These are phyloP conservation scores for Aaosphaeria arxii DNA, from an alignment of 2,329 filamentous ascomycete species.

Conservation along the genomic window DNA sequence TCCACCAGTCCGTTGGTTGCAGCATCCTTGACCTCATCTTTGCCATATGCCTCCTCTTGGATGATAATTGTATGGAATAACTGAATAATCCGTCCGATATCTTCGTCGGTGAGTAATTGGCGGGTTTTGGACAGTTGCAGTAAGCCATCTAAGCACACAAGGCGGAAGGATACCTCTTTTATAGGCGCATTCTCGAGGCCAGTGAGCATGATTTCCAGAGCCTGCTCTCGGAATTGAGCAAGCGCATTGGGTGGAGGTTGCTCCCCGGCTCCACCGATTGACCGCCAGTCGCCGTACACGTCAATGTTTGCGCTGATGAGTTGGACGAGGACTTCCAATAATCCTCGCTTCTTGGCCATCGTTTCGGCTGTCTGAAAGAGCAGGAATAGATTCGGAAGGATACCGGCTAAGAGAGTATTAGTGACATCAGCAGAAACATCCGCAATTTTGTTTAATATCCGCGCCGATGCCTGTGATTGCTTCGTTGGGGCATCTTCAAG, in stretches of 20 bases:
- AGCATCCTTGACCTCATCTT: constrained; percentile 56
- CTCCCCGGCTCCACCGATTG: constrained; percentile 36
- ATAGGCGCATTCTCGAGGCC: constrained; percentile 44
- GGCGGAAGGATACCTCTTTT: constrained; percentile 50
- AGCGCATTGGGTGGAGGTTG: constrained; percentile 35
- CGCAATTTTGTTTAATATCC: constrained; percentile 57
- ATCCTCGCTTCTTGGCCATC: constrained; percentile 60
- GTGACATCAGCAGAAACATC: constrained; percentile 55
- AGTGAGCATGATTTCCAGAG: constrained; percentile 41
- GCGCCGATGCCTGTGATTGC: constrained; percentile 62
- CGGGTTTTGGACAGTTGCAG: constrained; percentile 42
- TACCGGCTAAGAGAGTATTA: constrained; percentile 53
- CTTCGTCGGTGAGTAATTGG: constrained; percentile 40
- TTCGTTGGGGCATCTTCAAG: constrained; percentile 67
- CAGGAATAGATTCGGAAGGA: constrained; percentile 57
- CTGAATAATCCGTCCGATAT: constrained; percentile 52
- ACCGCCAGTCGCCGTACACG: constrained; percentile 56
- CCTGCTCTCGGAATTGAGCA: constrained; percentile 38
- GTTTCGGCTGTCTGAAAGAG: constrained; percentile 61
- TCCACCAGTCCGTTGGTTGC: constrained; percentile 59
- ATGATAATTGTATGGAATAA: constrained; percentile 61
- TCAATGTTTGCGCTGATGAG: constrained; percentile 57
- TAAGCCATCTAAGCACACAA: constrained; percentile 45
- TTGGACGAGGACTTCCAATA: constrained; percentile 59
- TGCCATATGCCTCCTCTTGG: constrained; percentile 55